These are phyloP conservation scores for Pisolithus thermaeus DNA, from an alignment of 1,284 basidiomycete species.

Conservation along the genomic window DNA sequence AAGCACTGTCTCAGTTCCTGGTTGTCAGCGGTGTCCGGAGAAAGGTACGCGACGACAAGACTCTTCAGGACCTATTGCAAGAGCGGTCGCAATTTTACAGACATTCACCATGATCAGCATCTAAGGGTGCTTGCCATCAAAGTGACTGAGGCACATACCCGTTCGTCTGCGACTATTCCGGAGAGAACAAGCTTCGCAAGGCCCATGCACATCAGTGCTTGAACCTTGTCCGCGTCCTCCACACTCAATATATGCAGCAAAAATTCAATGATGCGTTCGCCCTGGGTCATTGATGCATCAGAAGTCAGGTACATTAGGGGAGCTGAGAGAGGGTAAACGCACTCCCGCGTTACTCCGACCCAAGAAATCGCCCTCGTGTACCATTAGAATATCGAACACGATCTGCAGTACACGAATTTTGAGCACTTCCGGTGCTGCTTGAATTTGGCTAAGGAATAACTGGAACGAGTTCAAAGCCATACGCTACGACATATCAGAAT, in stretches of 20 bases:
- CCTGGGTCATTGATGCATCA: slow-evolving; percentile 33
- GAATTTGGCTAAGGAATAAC: slow-evolving; percentile 84
- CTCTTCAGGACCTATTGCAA: slow-evolving; percentile 64
- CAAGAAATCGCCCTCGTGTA: slow-evolving; percentile 80
- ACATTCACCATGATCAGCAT: background rate
- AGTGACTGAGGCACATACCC: slow-evolving; percentile 36
- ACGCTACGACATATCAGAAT: slow-evolving; percentile 41
- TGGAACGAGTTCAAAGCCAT: slow-evolving; percentile 92
- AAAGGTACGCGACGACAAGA: slow-evolving; percentile 82
- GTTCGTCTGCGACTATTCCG: slow-evolving; percentile 74
- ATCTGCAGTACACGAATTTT: slow-evolving; percentile 81
- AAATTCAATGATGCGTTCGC: slow-evolving; percentile 68
- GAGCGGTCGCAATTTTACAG: background rate
- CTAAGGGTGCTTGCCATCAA: background rate
- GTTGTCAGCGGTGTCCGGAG: slow-evolving; percentile 81
- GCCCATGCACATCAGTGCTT: slow-evolving; percentile 78
- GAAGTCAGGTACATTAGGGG: background rate
- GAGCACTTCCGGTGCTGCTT: slow-evolving; percentile 71
- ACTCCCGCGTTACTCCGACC: slow-evolving; percentile 50
- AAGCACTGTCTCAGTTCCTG: slow-evolving; percentile 89
- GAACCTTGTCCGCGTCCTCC: slow-evolving; percentile 72
- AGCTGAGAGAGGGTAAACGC: slow-evolving; percentile 1
- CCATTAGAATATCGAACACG: slow-evolving; percentile 87
- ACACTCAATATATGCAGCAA: slow-evolving; percentile 70
- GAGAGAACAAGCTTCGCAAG: slow-evolving; percentile 88